phyloP scores from a whole-genome alignment of 495 filamentous ascomycete species.

The Trichoderma asperelloides region DNA sequence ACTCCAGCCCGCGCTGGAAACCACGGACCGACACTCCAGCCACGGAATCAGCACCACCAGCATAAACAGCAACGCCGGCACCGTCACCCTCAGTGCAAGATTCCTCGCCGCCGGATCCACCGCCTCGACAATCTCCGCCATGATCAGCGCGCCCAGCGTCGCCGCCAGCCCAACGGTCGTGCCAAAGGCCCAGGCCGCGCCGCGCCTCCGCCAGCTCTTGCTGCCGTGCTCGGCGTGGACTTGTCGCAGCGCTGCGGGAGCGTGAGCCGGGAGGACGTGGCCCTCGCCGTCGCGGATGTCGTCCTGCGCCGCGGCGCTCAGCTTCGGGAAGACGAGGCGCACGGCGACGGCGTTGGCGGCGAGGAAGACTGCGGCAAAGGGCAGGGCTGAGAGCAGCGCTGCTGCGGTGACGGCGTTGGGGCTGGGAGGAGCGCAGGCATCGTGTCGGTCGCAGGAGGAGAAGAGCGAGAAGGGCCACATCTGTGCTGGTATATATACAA shows the following conservation, averaged over 20 bases:
- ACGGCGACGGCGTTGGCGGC: constrained; percentile 46
- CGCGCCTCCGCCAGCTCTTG: constrained; percentile 36
- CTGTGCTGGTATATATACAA: background rate
- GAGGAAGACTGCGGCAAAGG: constrained; percentile 52
- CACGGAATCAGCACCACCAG: constrained; percentile 61
- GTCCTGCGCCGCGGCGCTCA: constrained; percentile 41
- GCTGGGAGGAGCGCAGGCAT: constrained; percentile 23
- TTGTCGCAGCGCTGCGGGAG: constrained; percentile 37
- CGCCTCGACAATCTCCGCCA: constrained; percentile 70
- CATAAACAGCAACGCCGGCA: constrained; percentile 55
- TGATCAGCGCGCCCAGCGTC: constrained; percentile 64
- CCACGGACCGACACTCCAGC: constrained; percentile 58
- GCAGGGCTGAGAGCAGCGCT: constrained; percentile 29
- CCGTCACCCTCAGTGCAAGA: constrained; percentile 52
- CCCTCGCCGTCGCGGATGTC: constrained; percentile 36
- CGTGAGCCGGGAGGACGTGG: constrained; percentile 43
- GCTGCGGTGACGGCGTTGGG: constrained; percentile 19
- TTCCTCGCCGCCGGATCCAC: constrained; percentile 52
- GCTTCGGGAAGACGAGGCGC: constrained; percentile 54
- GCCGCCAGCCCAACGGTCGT: constrained; percentile 62
- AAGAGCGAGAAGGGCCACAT: constrained; percentile 8
- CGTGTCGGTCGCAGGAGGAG: constrained; percentile 23
- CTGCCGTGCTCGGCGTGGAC: constrained; percentile 40
- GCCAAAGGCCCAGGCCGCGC: constrained; percentile 58
- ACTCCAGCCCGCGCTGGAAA: constrained; percentile 50